Conservation (phyloP, 176 grass and related monocot species). For the Zoysia japonica region DNA sequence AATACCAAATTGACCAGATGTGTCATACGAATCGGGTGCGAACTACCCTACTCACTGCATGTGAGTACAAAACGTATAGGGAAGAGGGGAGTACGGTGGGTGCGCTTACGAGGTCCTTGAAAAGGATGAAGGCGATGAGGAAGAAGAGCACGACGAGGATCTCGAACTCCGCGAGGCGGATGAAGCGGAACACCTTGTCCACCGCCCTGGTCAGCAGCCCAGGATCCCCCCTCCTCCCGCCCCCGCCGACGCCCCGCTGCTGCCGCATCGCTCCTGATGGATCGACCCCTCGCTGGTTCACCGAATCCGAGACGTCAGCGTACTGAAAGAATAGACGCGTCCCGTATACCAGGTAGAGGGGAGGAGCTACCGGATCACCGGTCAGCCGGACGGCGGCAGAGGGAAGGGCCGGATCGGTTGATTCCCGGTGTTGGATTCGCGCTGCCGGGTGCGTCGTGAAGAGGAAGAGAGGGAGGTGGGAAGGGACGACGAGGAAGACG, state of each 20-base stretch:
- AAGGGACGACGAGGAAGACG: background rate
- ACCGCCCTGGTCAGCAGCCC: constrained; percentile 64
- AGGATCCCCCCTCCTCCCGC: constrained; percentile 34
- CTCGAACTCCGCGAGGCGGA: constrained; percentile 95
- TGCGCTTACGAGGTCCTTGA: constrained; percentile 81
- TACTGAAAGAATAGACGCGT: background rate
- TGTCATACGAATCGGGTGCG: background rate
- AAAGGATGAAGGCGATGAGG: constrained; percentile 77
- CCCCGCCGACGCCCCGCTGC: constrained; percentile 34
- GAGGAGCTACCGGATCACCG: constrained; percentile 3
- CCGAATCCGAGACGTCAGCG: constrained; percentile 1
- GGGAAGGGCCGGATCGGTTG: background rate
- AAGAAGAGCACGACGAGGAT: constrained; percentile 95
- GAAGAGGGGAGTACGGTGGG: background rate
- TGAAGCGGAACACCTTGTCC: constrained; percentile 70
- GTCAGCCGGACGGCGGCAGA: background rate
- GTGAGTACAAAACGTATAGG: background rate
- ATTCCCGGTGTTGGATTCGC: background rate
- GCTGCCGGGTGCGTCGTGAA: constrained; percentile 2
- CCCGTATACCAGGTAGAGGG: background rate
- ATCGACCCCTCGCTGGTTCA: background rate
- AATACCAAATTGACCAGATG: background rate
- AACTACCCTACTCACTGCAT: background rate
- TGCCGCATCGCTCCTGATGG: constrained; percentile 48
- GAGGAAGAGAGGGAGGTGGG: background rate